Conservation (phyloP, 1,139 yeast genomes). For the Hyphopichia pseudoburtonii region DNA sequence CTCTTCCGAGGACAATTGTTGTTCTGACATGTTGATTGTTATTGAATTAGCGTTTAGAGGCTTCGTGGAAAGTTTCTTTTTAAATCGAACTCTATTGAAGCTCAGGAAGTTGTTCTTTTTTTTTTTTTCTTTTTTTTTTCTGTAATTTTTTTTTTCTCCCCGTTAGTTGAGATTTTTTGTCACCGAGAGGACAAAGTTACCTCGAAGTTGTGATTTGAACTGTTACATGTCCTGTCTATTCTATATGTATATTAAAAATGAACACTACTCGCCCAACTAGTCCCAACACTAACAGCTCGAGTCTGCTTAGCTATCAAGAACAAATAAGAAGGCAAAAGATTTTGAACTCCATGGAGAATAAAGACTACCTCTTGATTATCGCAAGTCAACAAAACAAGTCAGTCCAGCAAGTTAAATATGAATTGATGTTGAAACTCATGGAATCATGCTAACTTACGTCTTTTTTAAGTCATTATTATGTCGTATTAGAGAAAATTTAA, state of each 20-base stretch:
- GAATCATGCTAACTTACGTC: conserved; percentile 7
- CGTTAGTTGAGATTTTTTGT: no score
- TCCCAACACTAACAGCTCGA: background rate
- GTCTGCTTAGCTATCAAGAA: conserved; percentile 29
- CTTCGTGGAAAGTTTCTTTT: no score
- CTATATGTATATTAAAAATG: background rate
- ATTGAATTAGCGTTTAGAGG: background rate
- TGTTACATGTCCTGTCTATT: no score
- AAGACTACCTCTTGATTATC: conserved; percentile 42
- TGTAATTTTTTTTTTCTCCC: background rate
- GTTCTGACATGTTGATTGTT: conserved; percentile 1
- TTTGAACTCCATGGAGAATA: conserved; percentile 42
- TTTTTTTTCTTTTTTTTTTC: background rate
- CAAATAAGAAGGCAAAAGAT: conserved; percentile 39
- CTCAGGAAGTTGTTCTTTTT: background rate
- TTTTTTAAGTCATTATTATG: no score
- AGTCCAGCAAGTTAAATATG: conserved; percentile 45
- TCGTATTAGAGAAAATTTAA: background rate
- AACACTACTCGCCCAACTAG: background rate
- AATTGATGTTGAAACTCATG: conserved; percentile 27
- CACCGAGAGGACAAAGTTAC: no score
- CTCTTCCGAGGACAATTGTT: conserved; percentile 52
- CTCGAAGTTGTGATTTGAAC: no score
- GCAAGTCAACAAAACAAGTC: conserved; percentile 46
- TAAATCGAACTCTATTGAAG: background rate